Percentiles rank a stretch among this genome's conserved stretches.
phyloP scores from a whole-genome alignment of 345 rosid species.

The Brassica napus region DNA sequence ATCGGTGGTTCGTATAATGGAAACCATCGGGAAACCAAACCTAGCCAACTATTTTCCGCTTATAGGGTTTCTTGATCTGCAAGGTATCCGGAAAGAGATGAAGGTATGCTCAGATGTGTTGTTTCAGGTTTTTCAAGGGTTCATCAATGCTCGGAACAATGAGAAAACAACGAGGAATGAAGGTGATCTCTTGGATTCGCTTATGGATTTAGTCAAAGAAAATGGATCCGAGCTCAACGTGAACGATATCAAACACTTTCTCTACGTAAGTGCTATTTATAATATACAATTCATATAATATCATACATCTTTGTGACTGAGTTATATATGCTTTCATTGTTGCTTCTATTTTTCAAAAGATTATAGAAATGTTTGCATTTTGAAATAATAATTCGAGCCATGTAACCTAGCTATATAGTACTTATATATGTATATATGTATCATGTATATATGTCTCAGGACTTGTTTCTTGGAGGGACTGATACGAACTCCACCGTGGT shows the following conservation, averaged over 20 bases:
- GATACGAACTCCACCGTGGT: conserved; percentile 61
- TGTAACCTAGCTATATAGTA: background rate
- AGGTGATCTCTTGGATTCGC: conserved; percentile 27
- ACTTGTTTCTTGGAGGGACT: conserved; percentile 59
- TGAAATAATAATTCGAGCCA: background rate
- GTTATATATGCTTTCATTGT: background rate
- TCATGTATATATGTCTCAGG: conserved; percentile 40
- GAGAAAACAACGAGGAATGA: background rate
- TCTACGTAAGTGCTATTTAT: conserved; percentile 32
- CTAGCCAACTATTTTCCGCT: conserved; percentile 49
- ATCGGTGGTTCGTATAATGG: conserved; percentile 35
- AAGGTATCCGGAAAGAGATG: conserved; percentile 39
- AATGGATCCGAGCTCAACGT: conserved; percentile 15
- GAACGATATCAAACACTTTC: conserved; percentile 32
- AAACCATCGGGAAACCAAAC: conserved; percentile 45
- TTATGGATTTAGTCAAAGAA: conserved; percentile 37
- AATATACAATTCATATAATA: background rate
- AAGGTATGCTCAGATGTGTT: conserved; percentile 7
- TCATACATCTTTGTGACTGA: background rate
- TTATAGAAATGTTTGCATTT: background rate
- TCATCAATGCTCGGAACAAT: conserved; percentile 31
- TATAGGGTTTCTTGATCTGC: conserved; percentile 45
- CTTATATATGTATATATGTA: too few species aligned
- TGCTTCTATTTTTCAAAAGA: background rate
- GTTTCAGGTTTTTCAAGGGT: conserved; percentile 28